Base-by-base conservation (phyloP, 2,329 filamentous ascomycete species). In the Neurospora sp. region DNA sequence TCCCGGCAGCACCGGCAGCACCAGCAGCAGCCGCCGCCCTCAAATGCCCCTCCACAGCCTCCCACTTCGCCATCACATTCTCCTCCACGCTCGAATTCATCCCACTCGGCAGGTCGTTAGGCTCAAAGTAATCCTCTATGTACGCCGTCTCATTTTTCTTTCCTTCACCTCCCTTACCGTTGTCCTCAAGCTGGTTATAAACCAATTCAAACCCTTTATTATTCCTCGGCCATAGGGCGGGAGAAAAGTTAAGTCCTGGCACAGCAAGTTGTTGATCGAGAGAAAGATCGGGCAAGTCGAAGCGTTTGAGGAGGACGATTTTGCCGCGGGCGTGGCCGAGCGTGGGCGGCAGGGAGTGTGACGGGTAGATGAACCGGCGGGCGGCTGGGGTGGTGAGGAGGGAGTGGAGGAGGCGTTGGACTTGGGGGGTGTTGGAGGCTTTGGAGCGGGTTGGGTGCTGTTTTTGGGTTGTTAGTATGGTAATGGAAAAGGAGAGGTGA, bases 91-190 rank as follows among this genome's bases (percentile, higher is more conserved):
- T 75, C 1, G 80, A 77, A 11, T 73, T 76, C 0, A 78, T 78
- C 3, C 75, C 6, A 12, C 23, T 77, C 1, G 76, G 68, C 8
- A 74, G 74, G 1, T 78, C 78, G 2, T 76, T 73, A 0, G 81
- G 80, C 67, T 82, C 76, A 71, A 84, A 86, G 72, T 82, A 84
- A 72, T 86, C 84, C 71, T 85, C 82, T 66, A 86, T 82, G 68
- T 82, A 83, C 5, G 83, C 83, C 0, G 79, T 82, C 36, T 74
- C 72, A 46, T 79, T 78, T 0, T 75, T 74, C 0, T 73, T 73
- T 19, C 5, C n/a, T n/a, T 23, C n/a, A 1, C 10, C 43, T 33
- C 8, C 23, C 12, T 62, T 62, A 15, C 6, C 10, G 8, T 52
- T 5, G 19, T 5, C 11, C 4, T 8, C 12, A 10, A 62, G 52